Evolutionary conservation across 2,329 filamentous ascomycete genomes (phyloP), one percentile per base, ranked within the genome.

Genomic region (Sclerotinia glacialis): DNA sequence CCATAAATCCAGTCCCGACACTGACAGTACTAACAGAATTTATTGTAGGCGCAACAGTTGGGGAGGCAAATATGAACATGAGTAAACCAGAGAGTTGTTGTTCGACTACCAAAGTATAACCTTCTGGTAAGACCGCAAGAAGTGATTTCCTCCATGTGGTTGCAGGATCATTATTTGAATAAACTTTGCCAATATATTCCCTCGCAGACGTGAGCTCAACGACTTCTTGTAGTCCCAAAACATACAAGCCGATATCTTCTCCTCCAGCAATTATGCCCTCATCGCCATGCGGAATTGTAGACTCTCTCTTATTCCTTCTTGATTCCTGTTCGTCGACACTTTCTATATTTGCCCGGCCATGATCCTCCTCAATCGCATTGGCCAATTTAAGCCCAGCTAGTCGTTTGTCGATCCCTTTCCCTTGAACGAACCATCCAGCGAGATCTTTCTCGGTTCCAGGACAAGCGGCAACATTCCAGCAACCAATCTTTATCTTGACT

Each of bases 391-490:
- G 76, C 0, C 84, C 84, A 14, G 86, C 83, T 56, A 94, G 77
- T 23, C 81, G 80, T 64, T 88, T 81, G 67, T 89, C 85, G 9
- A 93, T 78, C 7, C 90, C 91, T 73, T 90, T 86, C 21, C 89
- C 91, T 14, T 87, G 82, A 9, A 96, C 84, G 76, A 99, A 97
- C 95, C 95, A 99, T 42, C 85, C 86, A 9, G 87, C 90, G 6
- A 99, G 80, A 75, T 98, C 95, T 71, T 92, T 91, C 77, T 97
- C 93, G 0, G 92, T 93, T 31, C 91, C 92, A 16, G 91, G 87
- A 70, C 90, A 88, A 1, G 89, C 88, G 5, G 93, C 95, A 21
- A 97, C 92, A 78, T 99, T 99, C 95, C 95, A 99, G 0, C 91
- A 90, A 52, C 94, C 95, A 62, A 99, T 84, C 79, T 97, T 97